phyloP scores from a whole-genome alignment of 441 rosid species.

The Gossypium trilobum region DNA sequence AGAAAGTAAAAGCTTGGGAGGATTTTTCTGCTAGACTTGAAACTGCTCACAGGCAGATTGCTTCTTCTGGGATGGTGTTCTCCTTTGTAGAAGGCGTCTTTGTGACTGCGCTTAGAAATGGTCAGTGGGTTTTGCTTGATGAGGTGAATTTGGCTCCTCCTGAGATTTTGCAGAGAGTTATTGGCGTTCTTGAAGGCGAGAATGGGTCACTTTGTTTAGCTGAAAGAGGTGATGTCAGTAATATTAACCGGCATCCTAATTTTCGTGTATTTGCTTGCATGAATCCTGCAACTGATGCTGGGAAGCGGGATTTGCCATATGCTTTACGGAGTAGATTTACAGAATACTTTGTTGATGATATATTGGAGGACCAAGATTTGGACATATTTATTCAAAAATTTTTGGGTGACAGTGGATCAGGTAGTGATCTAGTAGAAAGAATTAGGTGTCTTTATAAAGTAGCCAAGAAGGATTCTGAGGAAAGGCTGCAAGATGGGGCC shows the following conservation, averaged over 20 bases:
- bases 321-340: constrained; percentile 80
- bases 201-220: constrained; percentile 88
- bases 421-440: constrained; percentile 42
- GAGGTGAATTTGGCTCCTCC: constrained; percentile 97
- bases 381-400: constrained; percentile 60
- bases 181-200: constrained; percentile 93
- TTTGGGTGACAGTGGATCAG: constrained; percentile 52
- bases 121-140: constrained; percentile 95
- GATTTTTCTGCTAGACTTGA: constrained; percentile 46
- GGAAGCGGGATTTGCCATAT: constrained; percentile 83
- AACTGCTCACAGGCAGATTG: constrained; percentile 46
- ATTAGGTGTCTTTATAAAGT: constrained; percentile 65
- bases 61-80: constrained; percentile 77
- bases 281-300: constrained; percentile 99
- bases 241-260: constrained; percentile 60
- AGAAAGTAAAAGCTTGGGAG: constrained; percentile 45
- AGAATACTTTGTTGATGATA: constrained; percentile 84
- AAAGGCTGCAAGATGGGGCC: constrained; percentile 96
- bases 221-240: constrained; percentile 82
- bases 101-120: constrained; percentile 78
- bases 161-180: constrained; percentile 83
- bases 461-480: constrained; percentile 73
- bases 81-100: constrained; percentile 96
- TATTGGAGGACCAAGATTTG: constrained; percentile 65
- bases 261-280: constrained; percentile 93